Evolutionary conservation across 1,284 basidiomycete genomes (phyloP).

Genomic region (Psilocybe mexicana): DNA sequence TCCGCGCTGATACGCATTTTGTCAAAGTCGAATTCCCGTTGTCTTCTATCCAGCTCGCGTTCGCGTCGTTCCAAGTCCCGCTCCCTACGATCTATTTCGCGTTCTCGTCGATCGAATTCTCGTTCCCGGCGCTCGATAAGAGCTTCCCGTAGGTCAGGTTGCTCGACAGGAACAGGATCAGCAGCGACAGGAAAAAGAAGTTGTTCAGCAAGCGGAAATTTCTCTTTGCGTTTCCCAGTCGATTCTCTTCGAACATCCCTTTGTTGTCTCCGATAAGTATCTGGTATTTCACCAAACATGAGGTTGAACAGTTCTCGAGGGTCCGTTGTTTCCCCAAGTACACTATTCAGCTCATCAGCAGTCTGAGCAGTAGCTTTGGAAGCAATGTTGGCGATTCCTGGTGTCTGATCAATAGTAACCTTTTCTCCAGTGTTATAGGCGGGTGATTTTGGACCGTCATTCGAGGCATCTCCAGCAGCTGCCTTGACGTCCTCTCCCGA

Average conservation of each 20-base stretch:
- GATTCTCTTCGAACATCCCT: not conserved
- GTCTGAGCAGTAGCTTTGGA: too few species aligned
- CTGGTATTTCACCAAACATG: not conserved
- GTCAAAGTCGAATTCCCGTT: constrained; percentile 22
- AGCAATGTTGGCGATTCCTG: too few species aligned
- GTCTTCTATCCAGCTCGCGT: constrained; percentile 22
- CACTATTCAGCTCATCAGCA: too few species aligned
- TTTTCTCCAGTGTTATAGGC: too few species aligned
- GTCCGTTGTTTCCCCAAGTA: not conserved
- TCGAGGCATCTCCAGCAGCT: not conserved
- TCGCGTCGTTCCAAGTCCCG: constrained; percentile 19
- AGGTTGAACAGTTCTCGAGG: not conserved
- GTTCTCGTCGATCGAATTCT: constrained; percentile 13
- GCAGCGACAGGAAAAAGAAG: too few species aligned
- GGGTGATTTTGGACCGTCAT: too few species aligned
- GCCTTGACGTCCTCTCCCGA: not conserved
- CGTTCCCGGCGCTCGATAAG: constrained; percentile 9
- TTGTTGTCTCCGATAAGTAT: not conserved
- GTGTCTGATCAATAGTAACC: too few species aligned
- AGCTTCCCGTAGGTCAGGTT: constrained; percentile 3
- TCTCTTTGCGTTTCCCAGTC: not conserved
- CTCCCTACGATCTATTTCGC: constrained; percentile 16
- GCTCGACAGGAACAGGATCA: not conserved
- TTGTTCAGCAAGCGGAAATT: not conserved
- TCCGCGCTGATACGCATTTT: constrained; percentile 14